Conservation (phyloP, 345 rosid genomes). For the Eucalyptus decipiens region DNA sequence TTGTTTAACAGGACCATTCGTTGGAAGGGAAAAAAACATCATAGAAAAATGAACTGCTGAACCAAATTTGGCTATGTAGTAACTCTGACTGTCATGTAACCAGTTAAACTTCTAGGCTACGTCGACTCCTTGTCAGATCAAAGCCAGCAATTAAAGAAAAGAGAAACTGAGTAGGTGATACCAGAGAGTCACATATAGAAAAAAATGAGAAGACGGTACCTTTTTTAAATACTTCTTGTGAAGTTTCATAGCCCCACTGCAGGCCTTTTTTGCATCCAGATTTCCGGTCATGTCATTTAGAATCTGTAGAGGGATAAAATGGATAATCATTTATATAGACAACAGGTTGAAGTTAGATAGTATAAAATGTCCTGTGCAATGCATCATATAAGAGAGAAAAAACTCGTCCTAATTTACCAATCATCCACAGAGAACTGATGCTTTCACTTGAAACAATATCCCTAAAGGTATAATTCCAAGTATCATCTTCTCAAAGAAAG, state of each 20-base stretch:
- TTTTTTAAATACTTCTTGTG: conserved; percentile 89
- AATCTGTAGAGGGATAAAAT: conserved; percentile 33
- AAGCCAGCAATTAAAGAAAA: not conserved
- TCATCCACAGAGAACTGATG: not conserved
- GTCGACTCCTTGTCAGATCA: not conserved
- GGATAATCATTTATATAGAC: not conserved
- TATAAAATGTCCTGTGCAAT: not conserved
- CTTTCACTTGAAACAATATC: not conserved
- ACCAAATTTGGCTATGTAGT: not conserved
- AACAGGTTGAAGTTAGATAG: not conserved
- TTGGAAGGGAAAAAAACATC: not conserved
- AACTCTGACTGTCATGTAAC: not conserved
- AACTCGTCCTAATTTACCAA: not conserved
- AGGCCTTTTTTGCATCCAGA: conserved; percentile 88
- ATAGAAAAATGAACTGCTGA: not conserved
- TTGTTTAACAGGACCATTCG: not conserved
- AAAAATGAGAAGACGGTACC: conserved; percentile 11
- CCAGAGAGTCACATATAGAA: not conserved
- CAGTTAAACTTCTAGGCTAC: not conserved
- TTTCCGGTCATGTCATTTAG: conserved; percentile 86
- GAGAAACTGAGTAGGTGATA: not conserved
- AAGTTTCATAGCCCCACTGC: conserved; percentile 88
- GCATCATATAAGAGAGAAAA: not conserved
- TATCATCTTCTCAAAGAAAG: not conserved
- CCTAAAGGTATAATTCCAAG: not conserved